These are phyloP conservation scores for Camelina hispida DNA, from an alignment of 345 rosid species.

Conservation along the genomic window DNA sequence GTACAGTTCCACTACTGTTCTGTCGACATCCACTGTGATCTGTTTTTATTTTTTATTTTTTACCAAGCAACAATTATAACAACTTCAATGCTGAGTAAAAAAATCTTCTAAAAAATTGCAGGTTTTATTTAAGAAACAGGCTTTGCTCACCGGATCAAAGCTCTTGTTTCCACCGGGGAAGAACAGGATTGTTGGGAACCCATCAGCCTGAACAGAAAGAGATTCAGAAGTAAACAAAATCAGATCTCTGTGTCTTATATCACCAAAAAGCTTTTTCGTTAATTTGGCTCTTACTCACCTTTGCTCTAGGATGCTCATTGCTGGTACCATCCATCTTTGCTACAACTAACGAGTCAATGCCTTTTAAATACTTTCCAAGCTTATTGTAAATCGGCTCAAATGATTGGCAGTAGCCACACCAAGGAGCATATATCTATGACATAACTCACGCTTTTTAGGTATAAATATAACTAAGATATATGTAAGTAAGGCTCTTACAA, in stretches of 20 bases:
- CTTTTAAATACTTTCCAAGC: conserved; percentile 85
- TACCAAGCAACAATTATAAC: not conserved
- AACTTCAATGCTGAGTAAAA: conserved; percentile 11
- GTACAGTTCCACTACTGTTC: conserved; percentile 90
- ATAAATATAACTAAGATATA: conserved; percentile 13
- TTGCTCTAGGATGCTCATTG: conserved; percentile 97
- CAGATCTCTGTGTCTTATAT: conserved; percentile 6
- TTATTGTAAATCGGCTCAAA: conserved; percentile 91
- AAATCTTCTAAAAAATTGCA: not conserved
- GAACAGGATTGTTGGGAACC: conserved; percentile 92
- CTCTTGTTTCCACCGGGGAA: conserved; percentile 99
- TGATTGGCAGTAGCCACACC: conserved; percentile 99
- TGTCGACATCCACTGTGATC: conserved; percentile 86
- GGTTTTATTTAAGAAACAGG: not conserved
- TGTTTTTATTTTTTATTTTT: conserved; percentile 40
- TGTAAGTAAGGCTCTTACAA: not conserved
- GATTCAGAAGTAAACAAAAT: not conserved
- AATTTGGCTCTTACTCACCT: conserved; percentile 52
- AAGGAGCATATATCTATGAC: conserved; percentile 91
- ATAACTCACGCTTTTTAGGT: conserved; percentile 16
- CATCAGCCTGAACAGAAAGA: conserved; percentile 70
- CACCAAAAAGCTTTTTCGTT: not conserved
- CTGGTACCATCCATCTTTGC: conserved; percentile 99
- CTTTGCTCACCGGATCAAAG: conserved; percentile 83
- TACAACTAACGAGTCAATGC: conserved; percentile 77